Evolutionary conservation across 2,329 filamentous ascomycete species (phyloP).

Genomic region (Fusarium illudens): DNA sequence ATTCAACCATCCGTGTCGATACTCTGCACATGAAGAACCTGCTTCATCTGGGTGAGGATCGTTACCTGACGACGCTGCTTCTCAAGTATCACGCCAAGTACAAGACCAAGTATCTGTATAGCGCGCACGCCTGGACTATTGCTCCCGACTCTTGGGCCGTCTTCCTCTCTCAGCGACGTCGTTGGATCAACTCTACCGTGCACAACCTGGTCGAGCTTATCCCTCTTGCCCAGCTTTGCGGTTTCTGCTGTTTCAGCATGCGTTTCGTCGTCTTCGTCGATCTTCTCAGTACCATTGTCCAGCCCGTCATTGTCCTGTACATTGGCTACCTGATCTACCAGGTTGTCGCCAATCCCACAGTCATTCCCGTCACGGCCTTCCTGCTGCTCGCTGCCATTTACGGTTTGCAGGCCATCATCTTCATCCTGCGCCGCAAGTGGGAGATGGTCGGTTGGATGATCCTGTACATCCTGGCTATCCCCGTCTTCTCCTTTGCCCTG

Average conservation of each 20-base stretch:
- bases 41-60: conserved; percentile 95
- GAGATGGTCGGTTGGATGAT: conserved; percentile 99
- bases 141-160: conserved; percentile 93
- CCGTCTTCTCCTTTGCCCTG: conserved; percentile 88
- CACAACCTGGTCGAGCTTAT: conserved; percentile 98
- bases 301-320: conserved; percentile 90
- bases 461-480: conserved; percentile 89
- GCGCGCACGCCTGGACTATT: conserved; percentile 94
- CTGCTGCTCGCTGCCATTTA: conserved; percentile 95
- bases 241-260: conserved; percentile 99
- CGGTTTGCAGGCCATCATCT: conserved; percentile 95
- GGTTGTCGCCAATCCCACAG: conserved; percentile 66
- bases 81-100: conserved; percentile 92
- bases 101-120: conserved; percentile 97
- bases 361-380: conserved; percentile 86
- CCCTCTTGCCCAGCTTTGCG: conserved; percentile 90
- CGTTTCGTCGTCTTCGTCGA: conserved; percentile 97
- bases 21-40: conserved; percentile 99
- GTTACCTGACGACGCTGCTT: conserved; percentile 93
- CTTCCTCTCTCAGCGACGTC: conserved; percentile 96
- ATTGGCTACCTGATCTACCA: conserved; percentile 88
- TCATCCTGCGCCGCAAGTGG: conserved; percentile 96
- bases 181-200: conserved; percentile 99
- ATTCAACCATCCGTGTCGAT: conserved; percentile 93
- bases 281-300: conserved; percentile 88